phyloP scores from a whole-genome alignment of 257 asterid species.

The Nicotiana obtusifolia region DNA sequence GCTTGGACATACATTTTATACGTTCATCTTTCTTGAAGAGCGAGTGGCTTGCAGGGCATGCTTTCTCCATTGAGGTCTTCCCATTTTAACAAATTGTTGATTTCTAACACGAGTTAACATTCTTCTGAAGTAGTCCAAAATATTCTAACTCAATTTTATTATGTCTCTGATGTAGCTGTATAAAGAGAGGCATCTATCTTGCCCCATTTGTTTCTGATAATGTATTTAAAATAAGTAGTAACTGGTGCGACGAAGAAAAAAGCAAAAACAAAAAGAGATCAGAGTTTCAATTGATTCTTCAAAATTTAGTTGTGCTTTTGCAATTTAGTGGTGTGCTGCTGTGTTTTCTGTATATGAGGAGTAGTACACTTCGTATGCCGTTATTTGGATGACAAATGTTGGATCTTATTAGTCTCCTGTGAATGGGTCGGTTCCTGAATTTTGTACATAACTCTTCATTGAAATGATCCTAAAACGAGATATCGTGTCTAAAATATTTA shows the following conservation, averaged over 20 bases:
- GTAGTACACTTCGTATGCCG: neutral
- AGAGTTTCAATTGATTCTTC: constrained; percentile 6
- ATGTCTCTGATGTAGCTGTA: neutral
- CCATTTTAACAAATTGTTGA: neutral
- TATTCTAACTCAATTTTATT: constrained; percentile 6
- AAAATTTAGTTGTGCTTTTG: neutral
- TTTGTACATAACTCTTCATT: constrained; percentile 35
- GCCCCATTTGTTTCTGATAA: neutral
- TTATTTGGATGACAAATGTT: neutral
- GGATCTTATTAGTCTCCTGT: constrained; percentile 20
- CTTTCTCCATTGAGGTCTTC: neutral
- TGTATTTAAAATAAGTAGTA: neutral
- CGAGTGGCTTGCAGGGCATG: neutral
- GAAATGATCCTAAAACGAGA: constrained; percentile 34
- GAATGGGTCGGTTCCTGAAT: constrained; percentile 22
- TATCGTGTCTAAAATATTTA: constrained; percentile 40
- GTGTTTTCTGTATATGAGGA: neutral
- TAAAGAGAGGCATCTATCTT: neutral
- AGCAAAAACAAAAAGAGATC: neutral
- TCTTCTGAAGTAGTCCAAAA: neutral
- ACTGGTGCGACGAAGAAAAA: neutral
- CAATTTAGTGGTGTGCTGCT: neutral
- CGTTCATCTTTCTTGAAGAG: neutral
- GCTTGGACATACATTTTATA: neutral
- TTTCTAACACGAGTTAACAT: neutral